Evolutionary conservation across 108 stramenopile genomes (phyloP).

Genomic region (Cylindrotheca fusiformis): DNA sequence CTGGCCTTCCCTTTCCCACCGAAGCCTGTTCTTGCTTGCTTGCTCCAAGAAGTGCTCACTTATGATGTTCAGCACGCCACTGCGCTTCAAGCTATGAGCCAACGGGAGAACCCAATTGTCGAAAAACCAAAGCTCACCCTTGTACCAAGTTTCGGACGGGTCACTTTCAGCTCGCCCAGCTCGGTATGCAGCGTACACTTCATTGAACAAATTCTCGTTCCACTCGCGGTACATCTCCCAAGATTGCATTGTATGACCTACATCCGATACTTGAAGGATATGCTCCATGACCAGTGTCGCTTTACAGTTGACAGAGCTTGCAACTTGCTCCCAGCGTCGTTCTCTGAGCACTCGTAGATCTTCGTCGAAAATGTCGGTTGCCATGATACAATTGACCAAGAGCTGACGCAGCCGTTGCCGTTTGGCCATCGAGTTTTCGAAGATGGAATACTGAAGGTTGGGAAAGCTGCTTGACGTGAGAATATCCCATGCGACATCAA

Average conservation of each 20-base stretch:
- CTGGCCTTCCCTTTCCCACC: background rate
- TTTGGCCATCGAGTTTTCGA: background rate
- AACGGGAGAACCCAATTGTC: constrained; percentile 49
- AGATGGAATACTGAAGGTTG: constrained; percentile 7
- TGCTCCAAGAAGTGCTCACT: background rate
- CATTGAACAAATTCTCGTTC: constrained; percentile 4
- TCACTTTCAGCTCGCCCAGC: constrained; percentile 9
- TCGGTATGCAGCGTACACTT: constrained; percentile 2
- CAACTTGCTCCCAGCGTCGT: constrained; percentile 34
- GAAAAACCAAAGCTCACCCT: constrained; percentile 48
- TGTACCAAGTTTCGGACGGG: constrained; percentile 44
- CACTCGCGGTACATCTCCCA: constrained; percentile 18
- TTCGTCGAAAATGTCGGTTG: constrained; percentile 51
- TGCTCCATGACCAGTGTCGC: background rate
- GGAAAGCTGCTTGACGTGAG: constrained; percentile 23
- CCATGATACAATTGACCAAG: constrained; percentile 50
- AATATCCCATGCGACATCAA: constrained; percentile 28
- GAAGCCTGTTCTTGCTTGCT: background rate
- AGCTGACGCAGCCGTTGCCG: background rate
- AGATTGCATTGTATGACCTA: background rate
- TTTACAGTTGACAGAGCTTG: background rate
- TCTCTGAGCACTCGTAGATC: constrained; percentile 4
- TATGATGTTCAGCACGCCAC: background rate
- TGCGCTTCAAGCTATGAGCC: constrained; percentile 29
- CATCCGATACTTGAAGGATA: constrained; percentile 5